Percentiles rank a stretch among this genome's conserved stretches.
Evolutionary conservation across 1,284 basidiomycete genomes (phyloP).

Genomic region (Volvariella volvacea): DNA sequence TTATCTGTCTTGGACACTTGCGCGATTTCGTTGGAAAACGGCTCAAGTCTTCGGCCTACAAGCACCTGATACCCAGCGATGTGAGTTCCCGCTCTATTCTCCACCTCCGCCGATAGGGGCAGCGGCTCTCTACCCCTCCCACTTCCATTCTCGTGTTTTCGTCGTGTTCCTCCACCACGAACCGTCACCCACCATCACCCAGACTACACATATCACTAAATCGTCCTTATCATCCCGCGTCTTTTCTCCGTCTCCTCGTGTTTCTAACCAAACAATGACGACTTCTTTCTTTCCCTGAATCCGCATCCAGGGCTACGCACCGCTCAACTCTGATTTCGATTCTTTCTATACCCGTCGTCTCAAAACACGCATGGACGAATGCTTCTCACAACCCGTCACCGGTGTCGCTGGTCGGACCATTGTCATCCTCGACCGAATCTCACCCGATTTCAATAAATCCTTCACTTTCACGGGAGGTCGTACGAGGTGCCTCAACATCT

Average conservation of each 20-base stretch:
- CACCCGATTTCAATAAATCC: slow-evolving; percentile 78
- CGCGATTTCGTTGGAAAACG: slow-evolving; percentile 95
- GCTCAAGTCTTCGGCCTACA: slow-evolving; percentile 66
- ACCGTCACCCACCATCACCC: too few relatives aligned
- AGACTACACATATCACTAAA: too few relatives aligned
- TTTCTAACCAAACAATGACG: slow-evolving; percentile 1
- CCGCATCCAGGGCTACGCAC: slow-evolving; percentile 96
- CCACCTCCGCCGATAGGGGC: not conserved
- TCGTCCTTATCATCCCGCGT: too few relatives aligned
- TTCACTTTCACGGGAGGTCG: slow-evolving; percentile 75
- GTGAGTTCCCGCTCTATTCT: slow-evolving; percentile 43
- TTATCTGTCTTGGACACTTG: slow-evolving; percentile 88
- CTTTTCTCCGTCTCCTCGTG: not conserved
- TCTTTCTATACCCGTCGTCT: slow-evolving; percentile 98
- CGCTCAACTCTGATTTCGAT: slow-evolving; percentile 97
- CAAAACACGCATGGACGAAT: slow-evolving; percentile 93
- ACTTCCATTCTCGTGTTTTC: slow-evolving; percentile 8
- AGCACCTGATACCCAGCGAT: slow-evolving; percentile 76
- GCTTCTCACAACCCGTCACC: slow-evolving; percentile 91
- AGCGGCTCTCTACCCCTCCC: slow-evolving; percentile 2
- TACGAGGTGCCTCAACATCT: slow-evolving; percentile 92
- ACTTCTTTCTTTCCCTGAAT: slow-evolving; percentile 8
- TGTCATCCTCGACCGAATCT: slow-evolving; percentile 78
- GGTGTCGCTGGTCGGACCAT: slow-evolving; percentile 96
- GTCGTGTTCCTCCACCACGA: slow-evolving; percentile 1